Conservation (phyloP, 2,329 filamentous ascomycete genomes). For the Neofusicoccum parvum region DNA sequence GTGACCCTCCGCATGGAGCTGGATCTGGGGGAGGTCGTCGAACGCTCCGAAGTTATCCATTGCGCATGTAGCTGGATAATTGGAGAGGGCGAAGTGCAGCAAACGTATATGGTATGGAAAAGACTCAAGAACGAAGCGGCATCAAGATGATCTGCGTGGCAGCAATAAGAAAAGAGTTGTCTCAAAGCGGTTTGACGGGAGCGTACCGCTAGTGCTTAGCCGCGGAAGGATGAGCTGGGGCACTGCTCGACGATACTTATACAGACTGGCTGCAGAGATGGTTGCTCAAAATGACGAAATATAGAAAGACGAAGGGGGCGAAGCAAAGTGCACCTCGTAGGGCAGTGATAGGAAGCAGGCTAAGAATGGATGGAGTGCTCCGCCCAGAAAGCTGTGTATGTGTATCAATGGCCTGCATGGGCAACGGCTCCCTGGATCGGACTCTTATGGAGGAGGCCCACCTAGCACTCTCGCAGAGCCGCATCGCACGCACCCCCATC, state of each 20-base stretch:
- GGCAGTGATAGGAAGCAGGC: slow-evolving; percentile 8
- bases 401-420: slow-evolving; percentile 15
- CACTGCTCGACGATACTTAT: slow-evolving; percentile 12
- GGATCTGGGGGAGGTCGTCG: slow-evolving; percentile 31
- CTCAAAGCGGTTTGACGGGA: background rate
- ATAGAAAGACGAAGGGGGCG: slow-evolving; percentile 10
- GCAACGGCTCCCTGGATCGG: slow-evolving; percentile 12
- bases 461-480: slow-evolving; percentile 18
- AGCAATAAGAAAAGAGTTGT: slow-evolving; percentile 15
- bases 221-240: background rate
- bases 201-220: slow-evolving; percentile 9
- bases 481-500: slow-evolving; percentile 6
- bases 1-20: slow-evolving; percentile 22
- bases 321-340: slow-evolving; percentile 13
- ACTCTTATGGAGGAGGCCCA: slow-evolving; percentile 16
- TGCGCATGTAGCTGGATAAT: background rate
- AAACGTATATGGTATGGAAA: background rate
- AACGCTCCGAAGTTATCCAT: slow-evolving; percentile 17
- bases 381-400: slow-evolving; percentile 20
- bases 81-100: background rate
- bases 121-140: background rate
- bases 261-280: background rate
- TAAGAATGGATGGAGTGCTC: slow-evolving; percentile 20
- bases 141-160: slow-evolving; percentile 1
- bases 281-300: slow-evolving; percentile 7